Conservation (phyloP, 1,284 basidiomycete species). For the Taiwanofungus camphoratus region DNA sequence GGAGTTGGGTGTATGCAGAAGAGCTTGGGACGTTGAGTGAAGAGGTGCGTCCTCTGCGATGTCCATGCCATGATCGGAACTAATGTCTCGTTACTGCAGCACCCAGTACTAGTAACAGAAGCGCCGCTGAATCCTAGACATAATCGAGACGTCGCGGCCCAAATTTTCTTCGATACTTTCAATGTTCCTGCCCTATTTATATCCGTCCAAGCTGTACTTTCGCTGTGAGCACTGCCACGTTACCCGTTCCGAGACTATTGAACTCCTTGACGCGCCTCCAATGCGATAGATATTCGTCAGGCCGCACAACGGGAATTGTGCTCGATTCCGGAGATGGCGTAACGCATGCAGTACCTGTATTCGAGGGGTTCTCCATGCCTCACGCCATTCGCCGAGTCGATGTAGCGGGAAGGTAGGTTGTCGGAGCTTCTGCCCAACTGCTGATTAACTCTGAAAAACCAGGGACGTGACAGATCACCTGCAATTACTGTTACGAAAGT, state of each 20-base stretch:
- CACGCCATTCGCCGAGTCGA: constrained; percentile 96
- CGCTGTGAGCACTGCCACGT: constrained; percentile 58
- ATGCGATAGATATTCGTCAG: constrained; percentile 86
- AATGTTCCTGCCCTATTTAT: constrained; percentile 98
- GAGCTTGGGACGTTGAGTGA: constrained; percentile 92
- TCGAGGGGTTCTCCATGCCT: constrained; percentile 99
- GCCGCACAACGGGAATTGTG: constrained; percentile 98
- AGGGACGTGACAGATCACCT: constrained; percentile 97
- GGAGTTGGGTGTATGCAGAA: constrained; percentile 94
- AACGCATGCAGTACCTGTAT: constrained; percentile 98
- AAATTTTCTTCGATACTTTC: constrained; percentile 99
- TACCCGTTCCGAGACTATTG: constrained; percentile 5
- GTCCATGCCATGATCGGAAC: neutral
- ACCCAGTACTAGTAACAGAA: constrained; percentile 93
- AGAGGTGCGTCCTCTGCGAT: constrained; percentile 58
- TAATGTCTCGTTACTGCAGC: constrained; percentile 44
- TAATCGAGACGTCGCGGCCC: constrained; percentile 92
- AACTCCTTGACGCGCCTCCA: constrained; percentile 2
- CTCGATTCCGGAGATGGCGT: constrained; percentile 99
- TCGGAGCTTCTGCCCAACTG: neutral
- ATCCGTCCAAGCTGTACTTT: constrained; percentile 95
- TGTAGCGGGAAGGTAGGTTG: constrained; percentile 81
- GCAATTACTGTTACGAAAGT: constrained; percentile 89
- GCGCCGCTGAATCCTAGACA: constrained; percentile 92
- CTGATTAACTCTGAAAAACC: constrained; percentile 7